Base-by-base conservation (phyloP, 2,329 filamentous ascomycete genomes). In the Ophiostoma triangulosporum region DNA sequence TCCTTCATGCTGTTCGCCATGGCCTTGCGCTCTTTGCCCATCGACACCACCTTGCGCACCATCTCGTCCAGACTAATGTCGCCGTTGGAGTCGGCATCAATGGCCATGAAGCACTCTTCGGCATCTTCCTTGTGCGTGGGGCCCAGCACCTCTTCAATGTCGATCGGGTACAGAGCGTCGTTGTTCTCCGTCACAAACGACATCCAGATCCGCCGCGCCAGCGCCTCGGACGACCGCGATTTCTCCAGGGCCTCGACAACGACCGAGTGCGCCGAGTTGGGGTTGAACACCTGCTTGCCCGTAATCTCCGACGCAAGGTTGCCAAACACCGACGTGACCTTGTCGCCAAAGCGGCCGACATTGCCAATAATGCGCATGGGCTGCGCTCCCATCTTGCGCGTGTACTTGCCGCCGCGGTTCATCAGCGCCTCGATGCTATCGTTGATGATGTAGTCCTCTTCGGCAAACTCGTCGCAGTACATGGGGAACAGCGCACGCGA, bases 121-220 rank as follows among this genome's bases (percentile, higher is more conserved):
- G 93, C 93, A 58, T 95, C 87, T 0, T 78, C 73, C 57, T 81
- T 80, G 62, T 85, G 83, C 6, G 79, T 78, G 0, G 78, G 71
- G 2, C 91, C 91, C 56, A 98, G 82, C 9, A 97, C 91, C 65
- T 97, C 91, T 29, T 83, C 65, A 35, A 98, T 77, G 64, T 98
- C 93, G 4, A 95, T 88, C 8, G 78, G 68, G 60, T 78, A 87
- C 8, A 98, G 74, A 0, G 83, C 73, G 38, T 96, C 88, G 55
- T 83, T 83, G 61, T 88, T 89, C 68, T 97, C 91, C 4, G 93
- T 81, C 1, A 95, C 93, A 64, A 96, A 95, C 1, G 90, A 96
- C 88, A 96, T 95, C 93, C 93, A 97, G 58, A 97, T 84, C 63
- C 93, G 85, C 60, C 81, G 84, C n/a, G 88, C 90, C 55, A 97